Base-by-base conservation (phyloP, 306 rosid genomes). In the Acacia crassicarpa region DNA sequence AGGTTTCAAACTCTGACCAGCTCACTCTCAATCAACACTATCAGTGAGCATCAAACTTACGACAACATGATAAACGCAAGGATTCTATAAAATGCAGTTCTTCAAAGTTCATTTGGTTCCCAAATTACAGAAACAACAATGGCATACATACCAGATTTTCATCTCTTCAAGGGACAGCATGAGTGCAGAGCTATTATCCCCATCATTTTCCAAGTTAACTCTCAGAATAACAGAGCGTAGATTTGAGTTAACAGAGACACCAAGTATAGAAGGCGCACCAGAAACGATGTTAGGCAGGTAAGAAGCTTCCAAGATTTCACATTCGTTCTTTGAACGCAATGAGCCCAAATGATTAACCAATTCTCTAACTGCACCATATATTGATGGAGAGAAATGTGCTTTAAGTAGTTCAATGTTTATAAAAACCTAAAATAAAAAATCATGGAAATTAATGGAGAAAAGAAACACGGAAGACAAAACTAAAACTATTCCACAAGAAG, bases 351-450 rank as follows among this genome's bases (percentile, higher is more conserved):
- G 70, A 25, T 83, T 72, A 59, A 83, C 81, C 77, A 91, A 84
- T 84, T 87, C 96, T 80, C 89, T 54, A 78, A 86, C 74, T 45
- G 91, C 89, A 68, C 85, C 91, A 87, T 86, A 92, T 67, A 87
- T 86, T 49, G 94, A 78, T 45, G 95, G 91, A 75, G 98, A 93
- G 63, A 95, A 81, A 85, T 86, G 85, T 65, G 86, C 90, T 76
- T 80, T 84, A 49, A 95, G 84, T 77, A 92, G 83, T 74, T 89
- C 85, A 51, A 84, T 62, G 69, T 56, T 62, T 62, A 91, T 48
- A 83, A 70, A 83, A 74, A 87, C 98, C 99, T 95, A 92, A 77
- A 84, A 89, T 69, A 19, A 75, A 76, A 85, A 61, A 33, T 17
- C 63, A 6, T 9, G 12, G 49, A 76, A 82, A 84, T 80, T 72